Conservation (phyloP, 768 basidiomycete genomes). For the Xerocomellus amylosporus region DNA sequence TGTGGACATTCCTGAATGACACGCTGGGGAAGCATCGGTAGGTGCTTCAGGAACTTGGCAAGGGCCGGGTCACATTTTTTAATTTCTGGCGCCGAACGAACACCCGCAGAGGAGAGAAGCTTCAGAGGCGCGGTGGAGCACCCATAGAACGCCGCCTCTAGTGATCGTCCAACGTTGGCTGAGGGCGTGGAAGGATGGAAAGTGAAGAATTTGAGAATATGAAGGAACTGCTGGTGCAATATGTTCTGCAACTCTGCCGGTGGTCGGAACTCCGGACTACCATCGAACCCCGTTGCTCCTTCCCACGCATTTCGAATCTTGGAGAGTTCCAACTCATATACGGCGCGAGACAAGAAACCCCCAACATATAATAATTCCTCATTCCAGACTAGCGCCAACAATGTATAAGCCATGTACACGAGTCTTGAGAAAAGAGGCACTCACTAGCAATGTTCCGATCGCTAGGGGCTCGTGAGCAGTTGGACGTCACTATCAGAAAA, state of each 20-base stretch:
- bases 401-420: no score
- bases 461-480: background rate
- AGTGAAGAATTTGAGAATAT: conserved; percentile 57
- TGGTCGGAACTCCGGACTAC: background rate
- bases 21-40: conserved; percentile 69
- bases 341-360: background rate
- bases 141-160: conserved; percentile 75
- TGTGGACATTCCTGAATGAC: conserved; percentile 24
- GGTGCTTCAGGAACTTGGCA: conserved; percentile 64
- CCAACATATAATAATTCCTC: background rate
- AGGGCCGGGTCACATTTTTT: conserved; percentile 39
- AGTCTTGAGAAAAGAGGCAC: no score
- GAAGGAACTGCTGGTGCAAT: conserved; percentile 59
- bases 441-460: background rate
- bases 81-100: conserved; percentile 60
- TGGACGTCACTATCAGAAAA: background rate
- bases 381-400: background rate
- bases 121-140: conserved; percentile 36
- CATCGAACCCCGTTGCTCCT: background rate
- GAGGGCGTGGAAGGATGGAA: conserved; percentile 58
- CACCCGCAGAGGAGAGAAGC: conserved; percentile 31
- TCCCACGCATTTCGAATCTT: background rate
- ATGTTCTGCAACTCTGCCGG: background rate
- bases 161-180: conserved; percentile 59
- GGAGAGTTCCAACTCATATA: background rate